A percentile compares a stretch with the other conserved stretches of the same genome.
Evolutionary conservation across 1,284 basidiomycete species (phyloP).

Genomic region (Coriolopsis trogii): DNA sequence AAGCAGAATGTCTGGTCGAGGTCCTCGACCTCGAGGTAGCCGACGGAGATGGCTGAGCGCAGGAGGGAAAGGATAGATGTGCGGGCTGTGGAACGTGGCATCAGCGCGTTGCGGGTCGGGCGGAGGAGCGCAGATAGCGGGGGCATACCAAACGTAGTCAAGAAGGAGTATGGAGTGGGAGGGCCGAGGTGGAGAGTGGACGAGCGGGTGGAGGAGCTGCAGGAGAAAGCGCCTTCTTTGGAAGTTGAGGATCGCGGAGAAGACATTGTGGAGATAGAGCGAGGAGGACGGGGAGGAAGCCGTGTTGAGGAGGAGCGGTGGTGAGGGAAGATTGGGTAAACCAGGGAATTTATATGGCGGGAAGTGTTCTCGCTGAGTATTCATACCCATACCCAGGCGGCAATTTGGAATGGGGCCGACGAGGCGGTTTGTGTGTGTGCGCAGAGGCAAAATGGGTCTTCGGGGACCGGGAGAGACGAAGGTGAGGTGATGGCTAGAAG

Average conservation of each 20-base stretch:
- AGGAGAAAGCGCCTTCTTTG: conserved; percentile 16
- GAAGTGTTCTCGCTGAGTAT: too few species aligned
- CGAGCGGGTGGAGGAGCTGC: conserved; percentile 15
- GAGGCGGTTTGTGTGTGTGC: background rate
- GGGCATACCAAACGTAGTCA: conserved; percentile 24
- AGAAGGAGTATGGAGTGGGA: conserved; percentile 18
- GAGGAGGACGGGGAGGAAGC: conserved; percentile 5
- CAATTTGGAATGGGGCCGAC: conserved; percentile 6
- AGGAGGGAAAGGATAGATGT: conserved; percentile 65
- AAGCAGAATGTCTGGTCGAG: conserved; percentile 58
- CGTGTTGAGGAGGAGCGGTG: background rate
- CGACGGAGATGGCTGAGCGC: conserved; percentile 57
- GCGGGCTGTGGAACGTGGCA: conserved; percentile 48
- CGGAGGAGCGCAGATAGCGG: background rate
- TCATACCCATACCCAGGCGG: background rate
- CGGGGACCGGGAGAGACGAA: conserved; percentile 9
- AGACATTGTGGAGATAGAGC: conserved; percentile 22
- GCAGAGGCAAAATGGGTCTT: conserved; percentile 3
- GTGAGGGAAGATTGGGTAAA: conserved; percentile 1
- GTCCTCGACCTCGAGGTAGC: conserved; percentile 67
- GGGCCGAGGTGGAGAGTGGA: conserved; percentile 11
- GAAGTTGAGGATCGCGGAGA: conserved; percentile 17
- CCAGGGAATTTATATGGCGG: conserved; percentile 14
- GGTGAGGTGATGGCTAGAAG: background rate
- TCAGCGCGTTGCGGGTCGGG: background rate